Evolutionary conservation across 2,329 filamentous ascomycete species (phyloP), one percentile per base, ranked within the genome.

Genomic region (Clarireedia monteithiana): DNA sequence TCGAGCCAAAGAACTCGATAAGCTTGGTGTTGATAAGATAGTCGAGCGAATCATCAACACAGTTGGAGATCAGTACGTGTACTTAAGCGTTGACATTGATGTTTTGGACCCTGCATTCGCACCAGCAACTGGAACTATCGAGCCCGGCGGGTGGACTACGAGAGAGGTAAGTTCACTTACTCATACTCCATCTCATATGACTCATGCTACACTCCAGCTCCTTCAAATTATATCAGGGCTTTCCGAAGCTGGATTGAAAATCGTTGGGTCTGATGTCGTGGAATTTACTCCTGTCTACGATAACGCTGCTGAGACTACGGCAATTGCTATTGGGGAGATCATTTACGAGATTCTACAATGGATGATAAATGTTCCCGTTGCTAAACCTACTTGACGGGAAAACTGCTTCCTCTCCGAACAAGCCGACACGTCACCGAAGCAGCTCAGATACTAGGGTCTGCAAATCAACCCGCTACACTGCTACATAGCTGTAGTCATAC

Each of bases 81-180:
- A 68, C 51, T 44, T 68, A n/a, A 68, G 66, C 55, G 61, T 68
- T 7, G 66, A 68, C 49, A 67, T 67, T 38, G 66, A 68, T 57
- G 66, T 68, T 1, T 50, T 68, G 4, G 66, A 68, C 58, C 66
- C 66, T 15, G 65, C 66, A 6, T 68, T 62, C 55, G 65, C 66
- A 14, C 65, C 66, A 20, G 66, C 65, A 6, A 69, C 67, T 14
- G 67, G 67, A 2, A 68, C 67, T 0, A 66, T 67, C 46, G 67
- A 68, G 38, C 61, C 67, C 6, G 67, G 67, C 15, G 67, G 67
- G 26, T 69, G 67, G 67, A 66, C 67, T 5, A 68, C 67, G 20
- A 63, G 67, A 63, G 67, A 67, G 52, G 63, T 66, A 46, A 44
- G 49, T 57, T 5, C 3, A 9, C 5, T 20, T 6, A 4, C 4